Percentiles rank a stretch among this genome's conserved stretches.
phyloP scores from a whole-genome alignment of 768 basidiomycete genomes.

The Pisolithus marmoratus region DNA sequence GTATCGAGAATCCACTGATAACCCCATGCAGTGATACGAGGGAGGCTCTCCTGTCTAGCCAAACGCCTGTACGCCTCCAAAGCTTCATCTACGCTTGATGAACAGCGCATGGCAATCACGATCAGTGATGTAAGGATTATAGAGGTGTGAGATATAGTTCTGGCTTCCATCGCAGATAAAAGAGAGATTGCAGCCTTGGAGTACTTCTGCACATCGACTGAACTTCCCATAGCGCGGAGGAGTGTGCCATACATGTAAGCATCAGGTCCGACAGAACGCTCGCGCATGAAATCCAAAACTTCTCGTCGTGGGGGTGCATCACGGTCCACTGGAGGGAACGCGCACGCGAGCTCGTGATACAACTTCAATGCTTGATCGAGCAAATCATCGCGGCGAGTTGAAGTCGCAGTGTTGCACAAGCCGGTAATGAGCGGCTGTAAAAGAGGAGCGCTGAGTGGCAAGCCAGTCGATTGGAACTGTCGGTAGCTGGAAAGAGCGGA shows the following conservation, averaged over 20 bases:
- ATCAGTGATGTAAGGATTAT: constrained; percentile 46
- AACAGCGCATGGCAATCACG: constrained; percentile 62
- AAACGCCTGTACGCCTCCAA: constrained; percentile 52
- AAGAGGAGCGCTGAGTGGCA: constrained; percentile 45
- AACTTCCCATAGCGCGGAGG: constrained; percentile 40
- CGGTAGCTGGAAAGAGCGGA: constrained; percentile 48
- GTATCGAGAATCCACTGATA: constrained; percentile 60
- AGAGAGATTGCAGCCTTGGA: constrained; percentile 44
- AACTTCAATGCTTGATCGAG: constrained; percentile 52
- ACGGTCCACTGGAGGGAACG: constrained; percentile 22
- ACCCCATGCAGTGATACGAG: constrained; percentile 47
- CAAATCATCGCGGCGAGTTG: constrained; percentile 31
- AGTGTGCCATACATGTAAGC: constrained; percentile 50
- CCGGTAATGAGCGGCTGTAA: constrained; percentile 50
- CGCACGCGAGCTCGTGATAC: constrained; percentile 41
- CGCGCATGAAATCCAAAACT: constrained; percentile 15
- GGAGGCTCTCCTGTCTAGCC: constrained; percentile 22
- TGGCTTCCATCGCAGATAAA: constrained; percentile 59
- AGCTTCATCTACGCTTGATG: constrained; percentile 50
- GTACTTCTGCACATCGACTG: constrained; percentile 45
- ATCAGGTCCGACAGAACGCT: constrained; percentile 41
- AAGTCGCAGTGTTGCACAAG: constrained; percentile 38
- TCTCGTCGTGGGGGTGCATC: constrained; percentile 4
- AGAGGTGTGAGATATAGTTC: constrained; percentile 41
- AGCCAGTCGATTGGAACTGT: constrained; percentile 36